Conservation (phyloP, 805 yeast genomes). For the Suhomyces kilbournensis region DNA sequence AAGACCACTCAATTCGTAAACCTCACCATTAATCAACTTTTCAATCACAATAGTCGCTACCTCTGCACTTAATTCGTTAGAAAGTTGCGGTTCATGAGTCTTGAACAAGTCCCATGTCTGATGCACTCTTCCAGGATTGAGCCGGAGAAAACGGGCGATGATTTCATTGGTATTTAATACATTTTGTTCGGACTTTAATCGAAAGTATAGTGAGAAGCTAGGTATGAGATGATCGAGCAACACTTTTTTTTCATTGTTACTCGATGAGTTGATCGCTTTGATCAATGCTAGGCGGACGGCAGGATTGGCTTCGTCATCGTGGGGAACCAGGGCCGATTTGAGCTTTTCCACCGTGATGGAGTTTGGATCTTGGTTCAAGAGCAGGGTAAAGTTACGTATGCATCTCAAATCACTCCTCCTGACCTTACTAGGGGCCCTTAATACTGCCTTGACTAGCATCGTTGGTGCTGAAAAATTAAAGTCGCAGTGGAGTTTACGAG, state of each 20-base stretch:
- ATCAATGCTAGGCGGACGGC: conserved; percentile 4
- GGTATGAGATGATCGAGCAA: conserved; percentile 10
- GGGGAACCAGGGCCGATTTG: background rate
- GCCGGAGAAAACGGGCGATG: conserved; percentile 25
- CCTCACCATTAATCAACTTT: conserved; percentile 40
- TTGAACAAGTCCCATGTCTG: conserved; percentile 48
- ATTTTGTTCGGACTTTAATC: background rate
- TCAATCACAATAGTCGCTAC: conserved; percentile 25
- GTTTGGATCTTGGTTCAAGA: conserved; percentile 5
- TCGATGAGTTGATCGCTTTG: conserved; percentile 7
- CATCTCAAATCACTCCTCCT: background rate
- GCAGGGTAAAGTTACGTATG: background rate
- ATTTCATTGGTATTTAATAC: conserved; percentile 3
- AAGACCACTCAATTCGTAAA: conserved; percentile 20
- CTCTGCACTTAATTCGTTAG: conserved; percentile 19
- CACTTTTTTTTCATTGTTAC: conserved; percentile 6
- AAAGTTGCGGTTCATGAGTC: conserved; percentile 11
- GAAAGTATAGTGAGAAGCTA: conserved; percentile 11
- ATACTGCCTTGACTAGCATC: background rate
- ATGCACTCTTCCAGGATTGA: conserved; percentile 54
- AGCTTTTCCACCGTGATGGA: conserved; percentile 4
- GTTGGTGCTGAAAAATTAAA: background rate
- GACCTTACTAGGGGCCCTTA: background rate
- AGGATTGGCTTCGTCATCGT: conserved; percentile 2
- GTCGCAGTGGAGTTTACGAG: background rate